These are phyloP conservation scores for Grammothele lineata DNA, from an alignment of 768 basidiomycete species.

Conservation along the genomic window DNA sequence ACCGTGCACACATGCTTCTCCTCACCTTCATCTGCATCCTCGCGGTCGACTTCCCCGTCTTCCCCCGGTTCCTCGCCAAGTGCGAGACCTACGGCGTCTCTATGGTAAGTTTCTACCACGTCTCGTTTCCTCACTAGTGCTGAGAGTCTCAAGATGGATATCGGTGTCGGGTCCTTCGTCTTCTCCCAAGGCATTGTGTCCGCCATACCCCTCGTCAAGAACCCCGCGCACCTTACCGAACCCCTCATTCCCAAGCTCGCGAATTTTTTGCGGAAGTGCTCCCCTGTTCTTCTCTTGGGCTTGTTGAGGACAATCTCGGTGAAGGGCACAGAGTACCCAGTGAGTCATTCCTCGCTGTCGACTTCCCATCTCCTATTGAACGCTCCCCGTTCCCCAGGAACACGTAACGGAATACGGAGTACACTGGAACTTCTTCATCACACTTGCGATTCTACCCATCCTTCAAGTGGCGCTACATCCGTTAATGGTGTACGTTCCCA, in stretches of 20 bases:
- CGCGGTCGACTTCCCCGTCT: conserved; percentile 93
- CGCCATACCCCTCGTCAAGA: conserved; percentile 73
- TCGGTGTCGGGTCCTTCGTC: conserved; percentile 96
- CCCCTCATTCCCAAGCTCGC: conserved; percentile 50
- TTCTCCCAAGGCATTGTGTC: conserved; percentile 94
- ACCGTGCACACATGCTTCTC: conserved; percentile 92
- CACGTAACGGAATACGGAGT: conserved; percentile 94
- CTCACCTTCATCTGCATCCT: conserved; percentile 89
- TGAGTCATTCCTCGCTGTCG: conserved; percentile 32
- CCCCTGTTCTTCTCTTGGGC: conserved; percentile 72
- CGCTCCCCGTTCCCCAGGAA: conserved; percentile 48
- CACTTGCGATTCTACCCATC: conserved; percentile 75
- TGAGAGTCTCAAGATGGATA: conserved; percentile 86
- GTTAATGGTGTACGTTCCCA: conserved; percentile 49
- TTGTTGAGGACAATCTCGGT: conserved; percentile 77
- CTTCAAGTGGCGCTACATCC: conserved; percentile 70
- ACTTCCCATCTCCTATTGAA: neutral
- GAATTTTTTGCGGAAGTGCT: conserved; percentile 47
- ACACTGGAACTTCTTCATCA: conserved; percentile 99
- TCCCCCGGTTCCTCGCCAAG: conserved; percentile 84
- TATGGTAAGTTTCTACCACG: conserved; percentile 49
- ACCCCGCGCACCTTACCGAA: conserved; percentile 47
- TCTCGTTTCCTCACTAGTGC: no score
- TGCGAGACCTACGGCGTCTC: conserved; percentile 94
- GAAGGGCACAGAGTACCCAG: conserved; percentile 93